phyloP scores from a whole-genome alignment of 805 yeast genomes.

The Candida insectalens region DNA sequence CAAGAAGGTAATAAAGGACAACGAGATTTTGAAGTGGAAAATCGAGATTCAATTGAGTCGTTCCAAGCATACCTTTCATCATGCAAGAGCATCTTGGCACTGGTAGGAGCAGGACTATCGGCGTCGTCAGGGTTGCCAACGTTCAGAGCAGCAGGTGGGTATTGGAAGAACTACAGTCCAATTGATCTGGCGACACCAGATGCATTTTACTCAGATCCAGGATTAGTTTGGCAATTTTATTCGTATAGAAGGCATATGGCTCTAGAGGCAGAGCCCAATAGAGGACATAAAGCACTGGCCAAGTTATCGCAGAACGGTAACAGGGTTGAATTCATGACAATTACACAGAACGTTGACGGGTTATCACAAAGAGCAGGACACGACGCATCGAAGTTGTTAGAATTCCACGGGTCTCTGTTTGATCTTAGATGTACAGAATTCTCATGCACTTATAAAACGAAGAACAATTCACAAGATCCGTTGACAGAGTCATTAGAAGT shows the following conservation, averaged over 20 bases:
- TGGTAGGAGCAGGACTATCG: constrained; percentile 80
- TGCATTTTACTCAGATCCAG: constrained; percentile 76
- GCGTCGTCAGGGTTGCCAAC: constrained; percentile 72
- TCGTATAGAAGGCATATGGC: constrained; percentile 60
- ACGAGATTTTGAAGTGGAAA: too few species aligned
- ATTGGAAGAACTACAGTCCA: constrained; percentile 70
- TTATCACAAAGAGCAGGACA: constrained; percentile 60
- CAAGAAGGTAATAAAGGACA: too few species aligned
- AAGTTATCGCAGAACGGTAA: constrained; percentile 36
- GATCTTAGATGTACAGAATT: constrained; percentile 67
- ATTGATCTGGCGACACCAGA: constrained; percentile 88
- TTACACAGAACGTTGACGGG: constrained; percentile 83
- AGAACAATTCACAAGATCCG: constrained; percentile 46
- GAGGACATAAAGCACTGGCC: constrained; percentile 65
- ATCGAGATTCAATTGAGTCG: too few species aligned
- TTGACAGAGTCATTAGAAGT: constrained; percentile 31
- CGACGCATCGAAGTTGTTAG: constrained; percentile 39
- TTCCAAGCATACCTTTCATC: too few species aligned
- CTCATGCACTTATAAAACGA: constrained; percentile 52
- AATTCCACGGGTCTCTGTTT: constrained; percentile 75
- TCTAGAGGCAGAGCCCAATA: constrained; percentile 58
- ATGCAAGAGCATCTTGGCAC: constrained; percentile 49
- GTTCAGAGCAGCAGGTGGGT: constrained; percentile 60
- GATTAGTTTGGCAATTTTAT: constrained; percentile 86
- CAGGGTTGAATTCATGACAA: constrained; percentile 43